Conservation (phyloP, 2,329 filamentous ascomycete species). For the Pseudogymnoascus sp. region DNA sequence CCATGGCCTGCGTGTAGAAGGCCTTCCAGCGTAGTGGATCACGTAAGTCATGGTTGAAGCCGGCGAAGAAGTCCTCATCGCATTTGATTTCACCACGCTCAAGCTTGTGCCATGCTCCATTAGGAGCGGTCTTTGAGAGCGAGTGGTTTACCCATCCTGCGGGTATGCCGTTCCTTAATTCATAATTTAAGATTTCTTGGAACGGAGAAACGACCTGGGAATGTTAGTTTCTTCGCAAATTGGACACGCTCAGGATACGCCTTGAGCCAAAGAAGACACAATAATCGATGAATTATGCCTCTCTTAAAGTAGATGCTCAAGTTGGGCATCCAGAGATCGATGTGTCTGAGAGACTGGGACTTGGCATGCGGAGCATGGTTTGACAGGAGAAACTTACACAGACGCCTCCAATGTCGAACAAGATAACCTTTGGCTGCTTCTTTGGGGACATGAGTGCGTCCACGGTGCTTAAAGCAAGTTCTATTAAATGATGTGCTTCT, state of each 20-base stretch:
- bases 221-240: not conserved
- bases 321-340: not conserved
- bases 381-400: slow-evolving; percentile 60
- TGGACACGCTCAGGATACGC: not conserved
- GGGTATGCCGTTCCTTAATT: slow-evolving; percentile 67
- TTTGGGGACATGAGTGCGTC: slow-evolving; percentile 33
- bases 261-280: not conserved
- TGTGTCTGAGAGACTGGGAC: not conserved
- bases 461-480: slow-evolving; percentile 25
- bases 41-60: slow-evolving; percentile 69
- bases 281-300: not conserved
- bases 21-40: slow-evolving; percentile 59
- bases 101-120: slow-evolving; percentile 80
- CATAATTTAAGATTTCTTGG: slow-evolving; percentile 88
- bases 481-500: slow-evolving; percentile 22
- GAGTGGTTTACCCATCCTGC: slow-evolving; percentile 87
- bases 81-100: slow-evolving; percentile 77
- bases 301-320: not conserved
- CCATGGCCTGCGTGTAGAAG: slow-evolving; percentile 47
- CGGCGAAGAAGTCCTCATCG: slow-evolving; percentile 65
- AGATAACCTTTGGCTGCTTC: slow-evolving; percentile 61
- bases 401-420: slow-evolving; percentile 96
- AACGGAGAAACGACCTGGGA: slow-evolving; percentile 75
- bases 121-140: slow-evolving; percentile 69
- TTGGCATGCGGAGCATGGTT: not conserved